phyloP scores from a whole-genome alignment of 192 early-diverging fungal genomes.

The Pilobolus umbonatus region DNA sequence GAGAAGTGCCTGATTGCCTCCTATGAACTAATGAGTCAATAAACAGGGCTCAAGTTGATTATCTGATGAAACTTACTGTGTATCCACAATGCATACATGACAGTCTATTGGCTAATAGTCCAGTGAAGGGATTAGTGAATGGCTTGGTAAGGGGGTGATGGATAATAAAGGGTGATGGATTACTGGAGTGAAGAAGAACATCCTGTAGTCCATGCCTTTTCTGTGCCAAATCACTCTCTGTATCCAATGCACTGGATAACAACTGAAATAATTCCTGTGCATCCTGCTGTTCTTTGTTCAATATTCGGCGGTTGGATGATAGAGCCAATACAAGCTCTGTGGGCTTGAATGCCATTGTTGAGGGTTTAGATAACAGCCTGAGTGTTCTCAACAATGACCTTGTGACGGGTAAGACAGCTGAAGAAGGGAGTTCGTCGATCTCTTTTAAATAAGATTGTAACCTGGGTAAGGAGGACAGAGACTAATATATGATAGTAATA shows the following conservation, averaged over 20 bases:
- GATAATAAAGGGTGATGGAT: not conserved
- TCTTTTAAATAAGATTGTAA: conserved; percentile 6
- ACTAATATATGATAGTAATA: not conserved
- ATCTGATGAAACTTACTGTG: conserved; percentile 35
- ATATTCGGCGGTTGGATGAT: conserved; percentile 43
- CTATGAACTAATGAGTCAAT: conserved; percentile 23
- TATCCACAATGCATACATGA: conserved; percentile 80
- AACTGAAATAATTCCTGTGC: conserved; percentile 87
- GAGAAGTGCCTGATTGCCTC: conserved; percentile 72
- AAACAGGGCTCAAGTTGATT: not conserved
- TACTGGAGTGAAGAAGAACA: too few relatives aligned
- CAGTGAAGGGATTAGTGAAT: conserved; percentile 68
- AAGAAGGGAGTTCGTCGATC: not conserved
- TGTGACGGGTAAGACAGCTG: conserved; percentile 1
- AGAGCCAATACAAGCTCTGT: conserved; percentile 58
- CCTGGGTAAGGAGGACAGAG: conserved; percentile 15
- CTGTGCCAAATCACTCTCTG: conserved; percentile 45
- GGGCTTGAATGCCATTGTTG: conserved; percentile 49
- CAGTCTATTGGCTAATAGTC: conserved; percentile 67
- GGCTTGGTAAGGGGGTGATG: not conserved
- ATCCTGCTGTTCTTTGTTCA: conserved; percentile 77
- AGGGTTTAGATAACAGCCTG: conserved; percentile 30
- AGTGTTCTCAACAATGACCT: conserved; percentile 19
- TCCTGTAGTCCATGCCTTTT: conserved; percentile 9
- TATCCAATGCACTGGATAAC: conserved; percentile 64